Conservation (phyloP, 2,329 filamentous ascomycete genomes). For the Hymenoscyphus linearis region DNA sequence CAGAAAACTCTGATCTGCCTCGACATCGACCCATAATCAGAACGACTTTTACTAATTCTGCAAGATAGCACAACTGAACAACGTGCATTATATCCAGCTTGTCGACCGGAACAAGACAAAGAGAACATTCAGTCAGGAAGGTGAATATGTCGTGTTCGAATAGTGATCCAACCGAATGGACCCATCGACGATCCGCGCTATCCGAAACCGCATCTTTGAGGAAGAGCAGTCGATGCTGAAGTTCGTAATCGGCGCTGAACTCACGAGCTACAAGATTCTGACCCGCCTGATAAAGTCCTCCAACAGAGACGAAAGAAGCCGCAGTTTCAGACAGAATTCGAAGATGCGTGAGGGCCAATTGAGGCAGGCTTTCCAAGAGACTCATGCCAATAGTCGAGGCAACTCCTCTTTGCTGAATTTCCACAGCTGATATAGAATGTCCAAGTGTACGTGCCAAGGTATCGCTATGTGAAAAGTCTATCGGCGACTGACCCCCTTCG, state of each 20-base stretch:
- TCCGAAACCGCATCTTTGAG: slow-evolving; percentile 12
- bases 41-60: slow-evolving; percentile 82
- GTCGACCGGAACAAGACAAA: slow-evolving; percentile 63
- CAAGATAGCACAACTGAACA: slow-evolving; percentile 79
- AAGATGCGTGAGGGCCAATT: slow-evolving; percentile 78
- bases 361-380: slow-evolving; percentile 76
- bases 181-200: slow-evolving; percentile 30
- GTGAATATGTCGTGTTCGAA: slow-evolving; percentile 68
- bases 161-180: slow-evolving; percentile 46
- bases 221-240: slow-evolving; percentile 74
- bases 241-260: slow-evolving; percentile 60
- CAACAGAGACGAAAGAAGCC: slow-evolving; percentile 75
- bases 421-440: slow-evolving; percentile 79
- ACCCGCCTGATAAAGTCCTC: slow-evolving; percentile 57
- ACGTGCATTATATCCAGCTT: slow-evolving; percentile 72
- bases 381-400: slow-evolving; percentile 69
- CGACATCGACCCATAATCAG: slow-evolving; percentile 53
- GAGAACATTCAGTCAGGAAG: slow-evolving; percentile 74
- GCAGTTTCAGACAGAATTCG: slow-evolving; percentile 86
- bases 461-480: slow-evolving; percentile 50
- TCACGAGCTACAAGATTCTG: slow-evolving; percentile 60
- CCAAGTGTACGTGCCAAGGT: slow-evolving; percentile 64
- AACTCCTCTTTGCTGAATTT: slow-evolving; percentile 86
- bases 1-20: slow-evolving; percentile 44
- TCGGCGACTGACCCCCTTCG: slow-evolving; percentile 14